Base-by-base conservation (phyloP, 2,329 filamentous ascomycete species). In the Fusarium metavorans region DNA sequence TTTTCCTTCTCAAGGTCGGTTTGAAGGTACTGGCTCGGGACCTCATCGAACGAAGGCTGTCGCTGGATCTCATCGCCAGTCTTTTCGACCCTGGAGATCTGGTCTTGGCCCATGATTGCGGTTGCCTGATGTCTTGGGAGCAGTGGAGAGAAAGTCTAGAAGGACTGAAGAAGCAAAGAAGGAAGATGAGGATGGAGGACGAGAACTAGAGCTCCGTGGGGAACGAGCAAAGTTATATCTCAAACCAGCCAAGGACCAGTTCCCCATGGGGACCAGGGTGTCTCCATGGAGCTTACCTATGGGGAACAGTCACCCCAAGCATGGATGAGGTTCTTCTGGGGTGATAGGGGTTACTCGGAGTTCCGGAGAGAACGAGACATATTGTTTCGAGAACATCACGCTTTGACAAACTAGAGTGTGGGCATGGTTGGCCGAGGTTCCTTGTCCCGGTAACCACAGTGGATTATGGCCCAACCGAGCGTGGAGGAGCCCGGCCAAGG, bases 1-100 rank as follows among this genome's bases (percentile, higher is more conserved):
- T 60, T 60, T 60, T 41, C 57, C 13, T 60, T 60, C 27, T 60
- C 57, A 16, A 60, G 35, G 37, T 60, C 57, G 18, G 57, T 60
- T 7, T 60, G 57, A 10, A 59, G 57, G 11, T 27, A 27, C 7
- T 59, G 57, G 25, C 57, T 59, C 1, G 57, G 34, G 23, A 43
- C 37, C n/a, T 43, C 57, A 11, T 27, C 18, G 16, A 60, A 60
- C 25, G 57, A 60, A 13, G 57, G 7, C 37, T 30, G 37, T 5
- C 57, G 35, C 11, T 60, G 35, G n/a, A 60, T 60, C 57, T 60
- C 57, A 60, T 60, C 57, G 34, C 34, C 35, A 30, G 20, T 39
- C 34, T 60, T 60, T 11, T 60, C 37, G 57, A 37, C 27, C 37
- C 13, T 27, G 37, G 57, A 27, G 23, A 60, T 60, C 32, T 37